Evolutionary conservation across 306 rosid genomes (phyloP), one percentile per base, ranked within the genome.

Genomic region (Purshia tridentata): DNA sequence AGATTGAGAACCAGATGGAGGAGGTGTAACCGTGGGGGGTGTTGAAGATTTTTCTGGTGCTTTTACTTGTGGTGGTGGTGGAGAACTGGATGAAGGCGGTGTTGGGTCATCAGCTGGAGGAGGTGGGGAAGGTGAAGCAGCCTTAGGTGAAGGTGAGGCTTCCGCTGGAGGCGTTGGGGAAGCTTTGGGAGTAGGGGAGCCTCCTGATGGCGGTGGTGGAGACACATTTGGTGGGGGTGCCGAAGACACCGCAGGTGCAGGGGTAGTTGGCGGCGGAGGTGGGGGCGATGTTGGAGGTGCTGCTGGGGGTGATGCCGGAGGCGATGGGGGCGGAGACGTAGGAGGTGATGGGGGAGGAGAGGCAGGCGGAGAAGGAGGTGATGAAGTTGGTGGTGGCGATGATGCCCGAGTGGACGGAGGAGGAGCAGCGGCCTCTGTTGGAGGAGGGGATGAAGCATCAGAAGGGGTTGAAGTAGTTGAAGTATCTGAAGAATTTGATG

Each of bases 181-280:
- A 49, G 85, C n/a, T 77, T 67, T 70, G 23, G 94, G 94, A 74
- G 96, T 88, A 65, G 92, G 91, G 72, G 80, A 76, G 12, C 29
- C 47, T 39, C 13, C 13, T 55, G 93, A 73, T 53, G 83, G 54
- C 35, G 80, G 40, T 12, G 73, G 81, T 40, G 91, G 53, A 29
- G 84, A 42, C 29, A 10, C 63, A 20, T 35, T 75, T 4, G 88
- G 15, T 23, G 85, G 69, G 16, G 89, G 66, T 61, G 83, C 42
- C 1, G 86, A 29, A 46, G 84, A 42, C 12, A 71, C 66, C n/a
- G 85, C 76, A 3, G 89, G 73, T 16, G 88, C 77, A 8, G 84
- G 45, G 13, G 81, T 51, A 40, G 88, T 64, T 35, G 86, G 76
- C 5, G 84, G 79, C 9, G 83, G 42, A 18, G 85, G 70, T 4